Base-by-base conservation (phyloP, 1,284 basidiomycete species). In the Malassezia slooffiae region DNA sequence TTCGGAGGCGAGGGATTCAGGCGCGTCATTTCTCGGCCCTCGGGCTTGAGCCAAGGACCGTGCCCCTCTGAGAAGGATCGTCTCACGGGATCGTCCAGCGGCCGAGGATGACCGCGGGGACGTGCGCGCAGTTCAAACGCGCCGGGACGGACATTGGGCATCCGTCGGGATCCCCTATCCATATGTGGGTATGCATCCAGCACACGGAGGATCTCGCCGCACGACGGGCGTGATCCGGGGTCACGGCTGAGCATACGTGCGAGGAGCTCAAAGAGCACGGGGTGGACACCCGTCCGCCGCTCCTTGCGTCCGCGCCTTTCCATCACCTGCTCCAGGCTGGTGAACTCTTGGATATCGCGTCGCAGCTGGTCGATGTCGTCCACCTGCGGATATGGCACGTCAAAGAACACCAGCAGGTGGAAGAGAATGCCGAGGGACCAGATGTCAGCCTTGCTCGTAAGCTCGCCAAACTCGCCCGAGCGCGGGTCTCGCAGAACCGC, bases 321-420 rank as follows among this genome's bases (percentile, higher is more conserved):
- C 11, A 43, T 44, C 13, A n/a, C 16, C 10, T 9, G 31, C 22
- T 23, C 11, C n/a, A 31, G n/a, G 21, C 24, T 19, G 17, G 20
- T 13, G 19, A 90, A 93, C 2, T 62, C 56, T 38, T 76, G 52
- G n/a, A 93, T 83, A 62, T 88, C 85, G 16, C 72, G 73, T 55
- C 85, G 80, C 23, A 95, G 71, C 29, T 69, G 69, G 34, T 77
- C 74, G 70, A 84, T 73, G 54, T 81, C 80, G 12, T 78, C 78
- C 3, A 49, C 50, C 32, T 65, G 47, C 7, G 43, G 22, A 24
- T 55, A 68, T 57, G 72, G 48, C 79, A 81, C 17, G 73, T 74
- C 37, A 70, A 95, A 86, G 71, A 91, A 95, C 1, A 91, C 72
- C 47, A 93, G 76, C 62, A 87, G 87, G 73, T 93, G 80, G 10